Conservation (phyloP, 768 basidiomycete species). For the Exidia glandulosa region DNA sequence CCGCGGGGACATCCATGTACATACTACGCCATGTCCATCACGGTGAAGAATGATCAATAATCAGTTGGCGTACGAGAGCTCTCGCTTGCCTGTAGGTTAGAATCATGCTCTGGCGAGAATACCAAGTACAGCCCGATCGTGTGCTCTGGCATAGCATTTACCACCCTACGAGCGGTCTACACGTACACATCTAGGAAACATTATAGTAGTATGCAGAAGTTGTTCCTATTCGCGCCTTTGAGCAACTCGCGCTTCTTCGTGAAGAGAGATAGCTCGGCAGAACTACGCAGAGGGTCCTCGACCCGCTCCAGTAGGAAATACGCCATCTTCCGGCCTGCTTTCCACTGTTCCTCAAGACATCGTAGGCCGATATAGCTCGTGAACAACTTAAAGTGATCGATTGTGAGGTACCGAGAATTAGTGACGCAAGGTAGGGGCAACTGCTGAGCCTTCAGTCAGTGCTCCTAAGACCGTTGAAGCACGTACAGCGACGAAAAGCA, state of each 20-base stretch:
- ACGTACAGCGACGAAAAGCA: conserved; percentile 63
- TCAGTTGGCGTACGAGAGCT: no score
- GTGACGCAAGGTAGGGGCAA: conserved; percentile 75
- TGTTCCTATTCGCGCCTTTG: conserved; percentile 60
- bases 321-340: conserved; percentile 66
- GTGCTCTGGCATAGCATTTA: no score
- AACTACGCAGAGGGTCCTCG: background rate
- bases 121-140: no score
- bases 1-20: no score
- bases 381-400: conserved; percentile 36
- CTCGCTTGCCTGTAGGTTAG: no score
- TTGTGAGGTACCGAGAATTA: conserved; percentile 76
- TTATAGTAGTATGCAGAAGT: conserved; percentile 52
- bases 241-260: conserved; percentile 46
- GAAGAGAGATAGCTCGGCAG: conserved; percentile 18
- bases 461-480: background rate
- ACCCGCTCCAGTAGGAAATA: conserved; percentile 67
- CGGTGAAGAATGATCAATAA: no score
- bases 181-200: no score
- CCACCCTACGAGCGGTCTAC: no score
- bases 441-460: conserved; percentile 23
- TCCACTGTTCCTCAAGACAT: conserved; percentile 50
- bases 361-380: conserved; percentile 46
- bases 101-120: no score
- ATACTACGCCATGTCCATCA: no score